These are phyloP conservation scores for Polyplosphaeria fusca DNA, from an alignment of 495 filamentous ascomycete species.

Conservation along the genomic window DNA sequence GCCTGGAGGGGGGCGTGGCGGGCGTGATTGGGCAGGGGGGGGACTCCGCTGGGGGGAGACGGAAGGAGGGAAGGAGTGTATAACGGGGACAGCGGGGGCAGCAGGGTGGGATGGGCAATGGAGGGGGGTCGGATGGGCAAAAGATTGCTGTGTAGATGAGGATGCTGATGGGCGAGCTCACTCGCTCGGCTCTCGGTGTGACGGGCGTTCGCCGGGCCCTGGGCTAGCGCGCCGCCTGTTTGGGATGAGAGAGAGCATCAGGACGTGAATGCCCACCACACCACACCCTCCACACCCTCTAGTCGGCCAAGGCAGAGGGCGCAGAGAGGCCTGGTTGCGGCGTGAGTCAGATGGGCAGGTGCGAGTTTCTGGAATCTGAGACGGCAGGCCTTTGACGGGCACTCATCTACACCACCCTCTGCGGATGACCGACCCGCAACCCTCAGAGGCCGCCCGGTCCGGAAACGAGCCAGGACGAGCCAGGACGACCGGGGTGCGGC, in stretches of 20 bases:
- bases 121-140: conserved; percentile 1
- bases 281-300: too few species aligned
- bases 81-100: background rate
- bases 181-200: background rate
- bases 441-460: conserved; percentile 28
- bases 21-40: conserved; percentile 15
- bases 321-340: too few species aligned
- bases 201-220: background rate
- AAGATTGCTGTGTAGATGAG: background rate
- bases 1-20: conserved; percentile 19
- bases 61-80: background rate
- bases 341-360: too few species aligned
- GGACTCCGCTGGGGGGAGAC: too few species aligned
- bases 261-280: background rate
- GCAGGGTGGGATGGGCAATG: background rate
- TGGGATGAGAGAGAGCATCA: background rate
- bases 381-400: conserved; percentile 15
- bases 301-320: too few species aligned
- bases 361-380: too few species aligned
- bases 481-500: background rate
- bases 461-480: conserved; percentile 2
- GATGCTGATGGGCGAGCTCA: background rate
- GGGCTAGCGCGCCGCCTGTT: conserved; percentile 17
- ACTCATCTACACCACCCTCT: background rate
- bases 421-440: conserved; percentile 33